A percentile compares a stretch with the other conserved stretches of the same genome.
Conservation (phyloP, 1,284 basidiomycete genomes). For the Abortiporus biennis region DNA sequence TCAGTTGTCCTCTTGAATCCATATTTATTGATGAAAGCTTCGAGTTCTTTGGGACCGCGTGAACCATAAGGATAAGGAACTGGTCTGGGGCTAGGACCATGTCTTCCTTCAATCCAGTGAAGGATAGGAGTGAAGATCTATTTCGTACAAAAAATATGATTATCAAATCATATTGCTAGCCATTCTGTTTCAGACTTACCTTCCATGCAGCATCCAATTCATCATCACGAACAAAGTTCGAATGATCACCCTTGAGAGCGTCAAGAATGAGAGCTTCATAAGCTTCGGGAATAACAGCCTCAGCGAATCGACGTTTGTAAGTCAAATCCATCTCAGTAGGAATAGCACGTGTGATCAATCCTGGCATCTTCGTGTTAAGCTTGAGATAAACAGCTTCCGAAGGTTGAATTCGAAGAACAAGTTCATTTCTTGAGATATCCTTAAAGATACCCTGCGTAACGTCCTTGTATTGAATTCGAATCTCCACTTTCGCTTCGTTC, state of each 20-base stretch:
- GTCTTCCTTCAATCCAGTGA: slow-evolving; percentile 87
- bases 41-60: slow-evolving; percentile 83
- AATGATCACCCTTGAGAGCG: slow-evolving; percentile 84
- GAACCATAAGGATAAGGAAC: slow-evolving; percentile 86
- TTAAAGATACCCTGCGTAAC: slow-evolving; percentile 94
- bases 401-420: slow-evolving; percentile 94
- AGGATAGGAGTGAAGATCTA: slow-evolving; percentile 93
- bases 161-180: neutral
- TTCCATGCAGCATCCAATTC: slow-evolving; percentile 96
- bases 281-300: slow-evolving; percentile 87
- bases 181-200: slow-evolving; percentile 38
- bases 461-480: slow-evolving; percentile 95
- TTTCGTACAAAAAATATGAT: neutral
- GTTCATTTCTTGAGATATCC: slow-evolving; percentile 90
- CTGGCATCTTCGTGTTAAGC: slow-evolving; percentile 90
- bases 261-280: slow-evolving; percentile 92
- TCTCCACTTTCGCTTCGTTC: slow-evolving; percentile 95
- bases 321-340: slow-evolving; percentile 96
- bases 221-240: slow-evolving; percentile 92
- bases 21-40: slow-evolving; percentile 69
- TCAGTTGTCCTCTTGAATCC: slow-evolving; percentile 70
- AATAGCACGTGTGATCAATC: slow-evolving; percentile 82
- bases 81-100: slow-evolving; percentile 61
- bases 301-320: slow-evolving; percentile 90
- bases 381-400: slow-evolving; percentile 94